Percentiles rank a stretch among this genome's conserved stretches.
Conservation (phyloP, 208 protist genomes). For the Balamuthia mandrillaris region DNA sequence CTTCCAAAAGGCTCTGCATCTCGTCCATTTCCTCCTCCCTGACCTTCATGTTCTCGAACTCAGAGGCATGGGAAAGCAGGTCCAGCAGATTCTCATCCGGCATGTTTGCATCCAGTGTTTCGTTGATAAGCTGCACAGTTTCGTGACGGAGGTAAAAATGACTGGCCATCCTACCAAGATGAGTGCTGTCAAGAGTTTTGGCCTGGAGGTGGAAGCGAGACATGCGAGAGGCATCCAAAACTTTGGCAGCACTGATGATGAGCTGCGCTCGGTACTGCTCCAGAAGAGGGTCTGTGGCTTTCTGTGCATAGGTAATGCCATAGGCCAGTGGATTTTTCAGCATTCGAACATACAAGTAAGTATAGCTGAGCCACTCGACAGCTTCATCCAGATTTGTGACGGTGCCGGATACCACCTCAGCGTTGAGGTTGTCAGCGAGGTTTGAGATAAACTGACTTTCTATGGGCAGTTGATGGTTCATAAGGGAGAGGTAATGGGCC, state of each 20-base stretch:
- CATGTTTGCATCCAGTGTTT: slow-evolving; percentile 82
- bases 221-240: slow-evolving; percentile 72
- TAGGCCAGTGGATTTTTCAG: slow-evolving; percentile 92
- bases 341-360: slow-evolving; percentile 96
- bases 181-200: slow-evolving; percentile 68
- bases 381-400: slow-evolving; percentile 93
- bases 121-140: slow-evolving; percentile 91
- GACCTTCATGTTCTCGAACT: slow-evolving; percentile 91
- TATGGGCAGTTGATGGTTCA: slow-evolving; percentile 92
- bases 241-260: slow-evolving; percentile 56
- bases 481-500: slow-evolving; percentile 88
- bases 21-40: slow-evolving; percentile 92
- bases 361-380: slow-evolving; percentile 93
- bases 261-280: slow-evolving; percentile 52
- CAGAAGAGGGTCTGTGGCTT: slow-evolving; percentile 61
- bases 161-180: slow-evolving; percentile 91
- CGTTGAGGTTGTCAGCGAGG: slow-evolving; percentile 96
- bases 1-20: slow-evolving; percentile 78
- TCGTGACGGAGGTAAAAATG: slow-evolving; percentile 95
- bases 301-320: slow-evolving; percentile 70
- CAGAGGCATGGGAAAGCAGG: slow-evolving; percentile 82
- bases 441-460: slow-evolving; percentile 83
- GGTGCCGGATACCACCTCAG: slow-evolving; percentile 93
- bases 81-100: slow-evolving; percentile 87
- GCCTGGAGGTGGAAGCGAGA: slow-evolving; percentile 62